phyloP scores from a whole-genome alignment of 208 protist species.

The Trypanosoma vivax region DNA sequence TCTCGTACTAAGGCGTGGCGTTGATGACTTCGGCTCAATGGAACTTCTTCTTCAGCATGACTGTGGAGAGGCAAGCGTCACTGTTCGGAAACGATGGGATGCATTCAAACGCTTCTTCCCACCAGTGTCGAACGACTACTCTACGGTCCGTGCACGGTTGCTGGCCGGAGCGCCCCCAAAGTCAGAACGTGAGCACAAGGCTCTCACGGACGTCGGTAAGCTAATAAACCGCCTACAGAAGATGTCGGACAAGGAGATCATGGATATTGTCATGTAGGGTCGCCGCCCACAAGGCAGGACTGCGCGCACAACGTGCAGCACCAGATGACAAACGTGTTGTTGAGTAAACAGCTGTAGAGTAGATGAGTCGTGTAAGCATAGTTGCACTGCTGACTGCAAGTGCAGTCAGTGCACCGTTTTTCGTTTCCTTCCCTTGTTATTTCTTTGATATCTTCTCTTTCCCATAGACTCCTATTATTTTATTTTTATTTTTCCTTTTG shows the following conservation, averaged over 20 bases:
- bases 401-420: too few relatives aligned
- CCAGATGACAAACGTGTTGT: too few relatives aligned
- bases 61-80: not conserved
- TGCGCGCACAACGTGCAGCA: too few relatives aligned
- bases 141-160: constrained; percentile 22
- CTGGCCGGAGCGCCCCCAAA: not conserved
- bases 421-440: too few relatives aligned
- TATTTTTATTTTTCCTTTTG: too few relatives aligned
- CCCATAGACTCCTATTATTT: too few relatives aligned
- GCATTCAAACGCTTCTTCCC: constrained; percentile 66
- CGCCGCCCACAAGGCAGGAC: not conserved
- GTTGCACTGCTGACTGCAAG: too few relatives aligned
- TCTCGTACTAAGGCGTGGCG: constrained; percentile 45
- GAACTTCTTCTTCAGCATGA: constrained; percentile 37
- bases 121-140: constrained; percentile 38
- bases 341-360: too few relatives aligned
- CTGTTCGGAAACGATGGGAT: constrained; percentile 36
- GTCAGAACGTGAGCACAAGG: not conserved
- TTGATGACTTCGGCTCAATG: constrained; percentile 52
- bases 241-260: constrained; percentile 47
- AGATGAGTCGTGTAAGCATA: too few relatives aligned
- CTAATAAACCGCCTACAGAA: constrained; percentile 42
- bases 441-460: too few relatives aligned
- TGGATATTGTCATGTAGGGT: constrained; percentile 26
- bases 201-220: constrained; percentile 25